Conservation (phyloP, 345 rosid genomes). For the Eucalyptus guilfoylei region DNA sequence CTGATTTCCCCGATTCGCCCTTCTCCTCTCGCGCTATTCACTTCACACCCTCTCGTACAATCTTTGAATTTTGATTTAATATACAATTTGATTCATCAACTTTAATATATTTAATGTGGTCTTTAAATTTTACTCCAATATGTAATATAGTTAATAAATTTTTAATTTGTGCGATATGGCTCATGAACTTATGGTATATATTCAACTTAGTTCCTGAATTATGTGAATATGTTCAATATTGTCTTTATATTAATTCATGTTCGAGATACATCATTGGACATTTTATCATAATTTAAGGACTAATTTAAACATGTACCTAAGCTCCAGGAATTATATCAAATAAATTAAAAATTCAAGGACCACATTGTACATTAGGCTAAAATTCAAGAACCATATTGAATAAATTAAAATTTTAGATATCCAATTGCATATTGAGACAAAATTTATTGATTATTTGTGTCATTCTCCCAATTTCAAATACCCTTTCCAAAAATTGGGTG, state of each 20-base stretch:
- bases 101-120: accelerated
- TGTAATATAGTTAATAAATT: accelerated
- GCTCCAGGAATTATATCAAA: accelerated
- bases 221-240: too few relatives aligned
- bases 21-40: neutral
- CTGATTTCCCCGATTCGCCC: neutral
- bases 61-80: accelerated
- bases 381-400: too few relatives aligned
- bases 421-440: accelerated
- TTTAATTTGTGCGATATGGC: too few relatives aligned
- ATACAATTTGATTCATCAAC: accelerated
- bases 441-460: too few relatives aligned
- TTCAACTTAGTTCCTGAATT: accelerated
- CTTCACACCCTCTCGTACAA: accelerated
- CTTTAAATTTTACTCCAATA: accelerated
- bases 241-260: accelerated
- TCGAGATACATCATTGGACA: accelerated
- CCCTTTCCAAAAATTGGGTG: neutral
- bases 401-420: accelerated
- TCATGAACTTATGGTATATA: accelerated
- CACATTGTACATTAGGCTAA: too few relatives aligned
- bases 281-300: too few relatives aligned
- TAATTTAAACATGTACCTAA: too few relatives aligned
- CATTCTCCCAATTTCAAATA: neutral
- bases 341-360: accelerated